Base-by-base conservation (phyloP, 495 filamentous ascomycete genomes). In the Talaromyces borbonicus region DNA sequence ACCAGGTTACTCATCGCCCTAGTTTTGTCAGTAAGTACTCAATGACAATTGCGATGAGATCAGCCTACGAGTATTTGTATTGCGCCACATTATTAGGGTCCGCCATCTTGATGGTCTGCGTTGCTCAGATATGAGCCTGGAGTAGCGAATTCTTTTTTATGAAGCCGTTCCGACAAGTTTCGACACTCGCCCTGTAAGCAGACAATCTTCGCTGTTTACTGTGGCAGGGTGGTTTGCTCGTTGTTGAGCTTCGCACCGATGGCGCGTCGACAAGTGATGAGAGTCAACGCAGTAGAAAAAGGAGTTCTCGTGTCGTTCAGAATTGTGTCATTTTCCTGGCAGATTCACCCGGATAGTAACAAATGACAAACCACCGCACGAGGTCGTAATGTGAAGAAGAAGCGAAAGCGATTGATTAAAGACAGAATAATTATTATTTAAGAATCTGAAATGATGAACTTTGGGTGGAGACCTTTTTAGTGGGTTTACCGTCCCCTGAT, bases 1-100 rank as follows among this genome's bases (percentile, higher is more conserved):
- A 99, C 92, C 87, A 99, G 81, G 80, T 99, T 99, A 73, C 92
- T 97, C 92, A 99, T 99, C 63, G 88, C 90, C 43, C 43, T 46
- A 29, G 5, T n/a, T 25, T 46, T 4, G 19, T 46, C 36, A 46
- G 43, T 19, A 36, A 7, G 6, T 18, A 35, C 24, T 11, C 15
- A 22, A 4, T 12, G 26, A 5, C 20, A 15, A 2, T 0, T 4
- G 8, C 0, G 6, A 44, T 31, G 15, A 15, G 23, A 33, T 20
- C 15, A 22, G 36, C 43, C 24, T 35, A 46, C 81, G 87, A 86
- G 77, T 99, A 99, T 68, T 99, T 99, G 75, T 95, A 99, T 69
- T 96, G 90, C 56, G 85, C 90, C 43, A 94, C 83, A 80, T 90
- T 84, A 71, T 89, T 76, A 54, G 81, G 83, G 74, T 95, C 88